phyloP scores from a whole-genome alignment of 805 yeast genomes.

The Nakazawaea populi region DNA sequence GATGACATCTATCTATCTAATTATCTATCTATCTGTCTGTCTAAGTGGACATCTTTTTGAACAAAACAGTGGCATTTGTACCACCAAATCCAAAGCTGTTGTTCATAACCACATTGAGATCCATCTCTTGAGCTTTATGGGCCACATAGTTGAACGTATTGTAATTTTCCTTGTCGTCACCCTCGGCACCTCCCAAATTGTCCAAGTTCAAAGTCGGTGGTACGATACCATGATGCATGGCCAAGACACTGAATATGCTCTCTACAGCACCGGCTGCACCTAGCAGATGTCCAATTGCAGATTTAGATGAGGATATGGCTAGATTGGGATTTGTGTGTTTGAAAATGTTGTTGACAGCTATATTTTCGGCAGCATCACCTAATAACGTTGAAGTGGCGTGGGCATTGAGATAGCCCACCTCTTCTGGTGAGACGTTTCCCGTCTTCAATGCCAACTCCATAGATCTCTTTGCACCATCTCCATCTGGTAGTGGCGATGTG shows the following conservation, averaged over 20 bases:
- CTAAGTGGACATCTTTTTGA: slow-evolving; percentile 25
- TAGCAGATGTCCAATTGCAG: slow-evolving; percentile 86
- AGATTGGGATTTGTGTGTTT: slow-evolving; percentile 29
- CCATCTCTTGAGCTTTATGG: slow-evolving; percentile 31
- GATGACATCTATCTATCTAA: background rate
- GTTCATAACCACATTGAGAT: slow-evolving; percentile 57
- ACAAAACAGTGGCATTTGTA: slow-evolving; percentile 72
- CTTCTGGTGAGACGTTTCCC: slow-evolving; percentile 38
- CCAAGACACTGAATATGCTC: slow-evolving; percentile 69
- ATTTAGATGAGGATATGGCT: slow-evolving; percentile 77
- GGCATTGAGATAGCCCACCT: slow-evolving; percentile 81
- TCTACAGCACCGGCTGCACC: slow-evolving; percentile 98
- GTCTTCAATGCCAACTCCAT: slow-evolving; percentile 69
- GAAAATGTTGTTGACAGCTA: slow-evolving; percentile 60
- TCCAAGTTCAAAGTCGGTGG: slow-evolving; percentile 83
- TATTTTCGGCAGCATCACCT: slow-evolving; percentile 86
- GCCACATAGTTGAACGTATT: slow-evolving; percentile 51
- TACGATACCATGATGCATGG: slow-evolving; percentile 47
- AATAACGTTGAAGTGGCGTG: slow-evolving; percentile 92
- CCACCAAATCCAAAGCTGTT: slow-evolving; percentile 99
- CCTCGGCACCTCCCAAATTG: slow-evolving; percentile 41
- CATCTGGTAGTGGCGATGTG: slow-evolving; percentile 81
- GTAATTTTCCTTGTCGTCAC: slow-evolving; percentile 24
- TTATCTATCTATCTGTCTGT: background rate
- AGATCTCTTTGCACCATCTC: slow-evolving; percentile 79